Evolutionary conservation across 148 eudicot genomes (phyloP).

Genomic region (Rhododendron henanense): DNA sequence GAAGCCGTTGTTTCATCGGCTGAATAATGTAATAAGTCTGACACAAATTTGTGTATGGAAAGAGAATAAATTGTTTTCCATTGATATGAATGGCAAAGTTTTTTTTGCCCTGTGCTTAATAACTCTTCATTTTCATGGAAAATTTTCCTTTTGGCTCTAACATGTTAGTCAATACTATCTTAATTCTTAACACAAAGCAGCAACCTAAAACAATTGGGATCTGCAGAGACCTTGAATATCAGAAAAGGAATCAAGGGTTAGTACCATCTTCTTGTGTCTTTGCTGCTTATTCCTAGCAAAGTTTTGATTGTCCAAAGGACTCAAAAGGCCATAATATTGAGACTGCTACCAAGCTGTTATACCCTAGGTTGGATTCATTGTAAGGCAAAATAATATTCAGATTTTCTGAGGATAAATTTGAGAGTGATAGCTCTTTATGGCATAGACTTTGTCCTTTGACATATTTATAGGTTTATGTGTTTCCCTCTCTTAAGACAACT

Average conservation of each 20-base stretch:
- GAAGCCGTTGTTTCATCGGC: neutral
- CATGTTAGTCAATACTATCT: too few relatives aligned
- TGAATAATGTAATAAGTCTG: neutral
- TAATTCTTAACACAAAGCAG: too few relatives aligned
- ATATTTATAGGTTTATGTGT: too few relatives aligned
- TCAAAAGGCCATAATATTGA: too few relatives aligned
- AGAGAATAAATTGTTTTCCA: conserved; percentile 3
- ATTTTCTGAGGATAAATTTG: too few relatives aligned
- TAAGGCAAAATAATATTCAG: neutral
- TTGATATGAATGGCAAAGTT: neutral
- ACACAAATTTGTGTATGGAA: neutral
- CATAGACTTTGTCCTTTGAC: too few relatives aligned
- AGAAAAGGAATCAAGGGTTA: too few relatives aligned
- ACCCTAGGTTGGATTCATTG: neutral
- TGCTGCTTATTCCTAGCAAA: neutral
- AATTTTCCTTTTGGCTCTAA: too few relatives aligned
- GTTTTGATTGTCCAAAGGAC: neutral
- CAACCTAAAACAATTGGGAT: too few relatives aligned
- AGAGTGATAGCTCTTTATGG: too few relatives aligned
- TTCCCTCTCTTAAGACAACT: too few relatives aligned
- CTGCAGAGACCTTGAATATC: too few relatives aligned
- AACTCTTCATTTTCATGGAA: neutral
- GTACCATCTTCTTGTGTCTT: neutral
- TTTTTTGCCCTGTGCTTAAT: neutral
- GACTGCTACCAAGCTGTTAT: neutral